phyloP scores from a whole-genome alignment of 2,329 filamentous ascomycete genomes.

The Botrytis paeoniae region DNA sequence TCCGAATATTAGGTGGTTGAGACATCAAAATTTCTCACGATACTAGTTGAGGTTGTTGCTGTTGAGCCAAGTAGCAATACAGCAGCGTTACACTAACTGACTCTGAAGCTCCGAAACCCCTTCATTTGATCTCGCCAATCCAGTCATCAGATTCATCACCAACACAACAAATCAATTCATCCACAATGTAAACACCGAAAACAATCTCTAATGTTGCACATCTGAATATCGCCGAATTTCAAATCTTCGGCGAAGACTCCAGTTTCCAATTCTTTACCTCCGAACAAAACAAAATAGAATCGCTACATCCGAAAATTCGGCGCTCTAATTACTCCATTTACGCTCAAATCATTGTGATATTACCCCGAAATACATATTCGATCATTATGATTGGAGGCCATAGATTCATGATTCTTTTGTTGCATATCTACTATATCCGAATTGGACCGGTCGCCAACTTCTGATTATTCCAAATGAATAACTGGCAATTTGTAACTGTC shows the following conservation, averaged over 20 bases:
- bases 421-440: constrained; percentile 8
- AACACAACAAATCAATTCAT: neutral
- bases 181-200: neutral
- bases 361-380: neutral
- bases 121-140: constrained; percentile 12
- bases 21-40: neutral
- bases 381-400: neutral
- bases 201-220: neutral
- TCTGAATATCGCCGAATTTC: neutral
- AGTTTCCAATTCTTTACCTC: neutral
- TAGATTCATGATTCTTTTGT: neutral
- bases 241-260: neutral
- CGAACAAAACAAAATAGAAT: neutral
- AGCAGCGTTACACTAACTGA: neutral
- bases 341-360: neutral
- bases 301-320: neutral
- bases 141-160: neutral
- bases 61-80: neutral
- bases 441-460: neutral
- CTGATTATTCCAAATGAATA: neutral
- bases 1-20: neutral
- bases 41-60: neutral
- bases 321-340: neutral
- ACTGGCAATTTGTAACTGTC: neutral
- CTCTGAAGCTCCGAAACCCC: neutral